Percentiles rank a stretch among this genome's conserved stretches.
phyloP scores from a whole-genome alignment of 208 protist species.

The Balamuthia mandrillaris region DNA sequence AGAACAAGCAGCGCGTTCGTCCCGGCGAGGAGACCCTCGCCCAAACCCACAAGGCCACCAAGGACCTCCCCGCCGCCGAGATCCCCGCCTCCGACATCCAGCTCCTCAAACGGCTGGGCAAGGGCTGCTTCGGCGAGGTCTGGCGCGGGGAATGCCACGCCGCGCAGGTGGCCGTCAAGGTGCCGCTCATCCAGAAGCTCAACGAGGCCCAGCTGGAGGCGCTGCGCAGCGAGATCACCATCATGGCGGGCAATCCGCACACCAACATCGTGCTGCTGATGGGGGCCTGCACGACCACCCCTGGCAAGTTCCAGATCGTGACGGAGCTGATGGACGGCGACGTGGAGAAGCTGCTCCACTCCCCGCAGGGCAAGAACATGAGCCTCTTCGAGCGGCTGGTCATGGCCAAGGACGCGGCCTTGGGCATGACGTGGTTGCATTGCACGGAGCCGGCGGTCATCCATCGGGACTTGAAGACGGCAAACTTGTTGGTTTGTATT shows the following conservation, averaged over 20 bases:
- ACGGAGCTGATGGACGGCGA: constrained; percentile 37
- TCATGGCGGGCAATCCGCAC: constrained; percentile 27
- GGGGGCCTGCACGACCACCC: neutral
- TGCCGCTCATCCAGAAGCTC: neutral
- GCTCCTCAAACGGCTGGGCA: neutral
- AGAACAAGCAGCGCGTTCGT: too few relatives aligned
- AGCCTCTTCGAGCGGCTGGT: neutral
- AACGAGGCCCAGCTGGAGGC: constrained; percentile 5
- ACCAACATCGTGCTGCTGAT: constrained; percentile 20
- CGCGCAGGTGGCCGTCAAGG: neutral
- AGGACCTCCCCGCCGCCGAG: neutral
- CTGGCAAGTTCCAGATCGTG: constrained; percentile 22
- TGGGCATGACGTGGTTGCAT: constrained; percentile 23
- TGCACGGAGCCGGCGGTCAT: constrained; percentile 20
- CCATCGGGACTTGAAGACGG: neutral
- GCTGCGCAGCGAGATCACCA: constrained; percentile 8
- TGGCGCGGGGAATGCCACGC: constrained; percentile 23
- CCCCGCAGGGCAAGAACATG: constrained; percentile 34
- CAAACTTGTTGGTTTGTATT: too few relatives aligned
- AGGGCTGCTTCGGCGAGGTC: constrained; percentile 17
- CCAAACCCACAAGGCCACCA: too few relatives aligned
- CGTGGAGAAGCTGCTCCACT: constrained; percentile 13
- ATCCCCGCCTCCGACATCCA: neutral
- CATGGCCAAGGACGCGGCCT: constrained; percentile 11
- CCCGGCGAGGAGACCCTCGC: too few relatives aligned